phyloP scores from a whole-genome alignment of 768 basidiomycete genomes.

The Agaricus blazei region DNA sequence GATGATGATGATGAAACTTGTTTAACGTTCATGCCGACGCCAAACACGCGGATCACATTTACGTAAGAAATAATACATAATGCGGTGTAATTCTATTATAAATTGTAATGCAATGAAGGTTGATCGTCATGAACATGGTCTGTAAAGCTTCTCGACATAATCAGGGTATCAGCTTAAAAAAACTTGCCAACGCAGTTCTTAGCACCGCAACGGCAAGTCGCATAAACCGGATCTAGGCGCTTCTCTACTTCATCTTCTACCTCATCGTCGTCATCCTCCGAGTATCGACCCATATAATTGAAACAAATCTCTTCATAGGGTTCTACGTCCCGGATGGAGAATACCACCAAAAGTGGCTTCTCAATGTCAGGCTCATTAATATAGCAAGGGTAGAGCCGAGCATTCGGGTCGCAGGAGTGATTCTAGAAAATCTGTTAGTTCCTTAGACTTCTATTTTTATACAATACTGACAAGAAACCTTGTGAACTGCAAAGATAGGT shows the following conservation, averaged over 20 bases:
- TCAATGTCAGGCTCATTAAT: slow-evolving; percentile 71
- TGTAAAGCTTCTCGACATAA: too few species aligned
- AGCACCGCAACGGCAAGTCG: slow-evolving; percentile 15
- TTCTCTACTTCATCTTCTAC: slow-evolving; percentile 14
- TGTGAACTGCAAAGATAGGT: slow-evolving; percentile 59
- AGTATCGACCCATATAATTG: slow-evolving; percentile 53
- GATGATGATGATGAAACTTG: slow-evolving; percentile 3
- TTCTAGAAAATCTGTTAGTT: slow-evolving; percentile 45
- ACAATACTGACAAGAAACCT: slow-evolving; percentile 65
- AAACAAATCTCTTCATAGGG: slow-evolving; percentile 73
- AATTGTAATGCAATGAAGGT: too few species aligned
- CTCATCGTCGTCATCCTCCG: slow-evolving; percentile 37
- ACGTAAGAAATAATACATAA: background rate
- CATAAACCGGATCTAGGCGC: slow-evolving; percentile 30
- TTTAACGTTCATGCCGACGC: background rate
- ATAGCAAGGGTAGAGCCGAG: slow-evolving; percentile 63
- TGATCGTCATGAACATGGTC: too few species aligned
- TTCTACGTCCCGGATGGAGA: slow-evolving; percentile 59
- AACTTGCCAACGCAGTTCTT: slow-evolving; percentile 6
- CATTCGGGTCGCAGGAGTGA: slow-evolving; percentile 89
- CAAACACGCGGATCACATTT: background rate
- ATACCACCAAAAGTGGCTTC: slow-evolving; percentile 66
- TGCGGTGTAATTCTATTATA: too few species aligned
- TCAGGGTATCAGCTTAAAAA: background rate
- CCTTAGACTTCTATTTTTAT: background rate